These are phyloP conservation scores for Juglanconis juglandina DNA, from an alignment of 2,329 filamentous ascomycete genomes.

Conservation along the genomic window DNA sequence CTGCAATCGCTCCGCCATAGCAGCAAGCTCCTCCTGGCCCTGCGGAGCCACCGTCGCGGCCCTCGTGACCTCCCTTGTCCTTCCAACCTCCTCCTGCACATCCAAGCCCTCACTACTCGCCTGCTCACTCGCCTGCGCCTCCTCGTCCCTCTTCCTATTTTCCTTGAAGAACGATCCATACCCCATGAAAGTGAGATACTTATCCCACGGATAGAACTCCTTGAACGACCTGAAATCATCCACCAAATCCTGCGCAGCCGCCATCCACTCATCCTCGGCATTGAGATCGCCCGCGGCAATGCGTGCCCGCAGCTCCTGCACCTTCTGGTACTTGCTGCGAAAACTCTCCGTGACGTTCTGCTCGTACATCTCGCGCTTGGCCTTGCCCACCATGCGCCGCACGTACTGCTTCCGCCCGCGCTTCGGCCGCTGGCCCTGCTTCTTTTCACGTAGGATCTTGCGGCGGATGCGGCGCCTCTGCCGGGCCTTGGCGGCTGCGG, in stretches of 20 bases:
- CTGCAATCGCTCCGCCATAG: slow-evolving; percentile 54
- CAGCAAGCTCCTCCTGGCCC: slow-evolving; percentile 44
- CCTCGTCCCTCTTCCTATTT: slow-evolving; percentile 24
- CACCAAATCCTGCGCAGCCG: slow-evolving; percentile 55
- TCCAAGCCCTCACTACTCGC: no score
- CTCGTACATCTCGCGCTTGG: slow-evolving; percentile 26
- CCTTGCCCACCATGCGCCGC: slow-evolving; percentile 23
- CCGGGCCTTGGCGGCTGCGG: slow-evolving; percentile 30
- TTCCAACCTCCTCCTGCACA: slow-evolving; percentile 8
- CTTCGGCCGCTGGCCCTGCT: slow-evolving; percentile 8
- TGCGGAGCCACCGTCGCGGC: slow-evolving; percentile 1
- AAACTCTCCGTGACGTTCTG: slow-evolving; percentile 25
- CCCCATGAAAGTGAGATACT: slow-evolving; percentile 57
- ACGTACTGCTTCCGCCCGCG: slow-evolving; percentile 14
- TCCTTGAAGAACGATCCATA: slow-evolving; percentile 34
- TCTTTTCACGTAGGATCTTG: slow-evolving; percentile 22
- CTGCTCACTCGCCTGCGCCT: slow-evolving; percentile 18
- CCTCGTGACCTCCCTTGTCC: neutral
- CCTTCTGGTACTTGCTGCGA: slow-evolving; percentile 38
- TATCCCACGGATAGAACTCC: slow-evolving; percentile 65
- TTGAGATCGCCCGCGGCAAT: slow-evolving; percentile 41
- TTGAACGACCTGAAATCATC: slow-evolving; percentile 63
- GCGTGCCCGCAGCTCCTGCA: slow-evolving; percentile 39
- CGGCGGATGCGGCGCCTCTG: slow-evolving; percentile 23
- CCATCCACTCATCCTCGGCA: slow-evolving; percentile 53